phyloP scores from a whole-genome alignment of 1,284 basidiomycete genomes.

The Puccinia novopanici region DNA sequence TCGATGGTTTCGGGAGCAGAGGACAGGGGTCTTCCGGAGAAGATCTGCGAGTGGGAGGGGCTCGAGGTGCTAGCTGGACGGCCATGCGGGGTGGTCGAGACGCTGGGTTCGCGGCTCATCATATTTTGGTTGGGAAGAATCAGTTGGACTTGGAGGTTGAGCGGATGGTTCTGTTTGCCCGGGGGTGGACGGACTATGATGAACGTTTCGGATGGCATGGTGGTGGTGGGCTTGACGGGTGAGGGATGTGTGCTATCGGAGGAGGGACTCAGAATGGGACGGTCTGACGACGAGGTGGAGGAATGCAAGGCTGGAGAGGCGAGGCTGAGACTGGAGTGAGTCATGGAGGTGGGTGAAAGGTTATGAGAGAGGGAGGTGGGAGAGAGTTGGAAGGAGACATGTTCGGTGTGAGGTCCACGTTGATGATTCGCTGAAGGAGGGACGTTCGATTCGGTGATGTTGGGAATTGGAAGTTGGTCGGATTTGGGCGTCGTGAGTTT shows the following conservation, averaged over 20 bases:
- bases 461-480: neutral
- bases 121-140: constrained; percentile 60
- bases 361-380: neutral
- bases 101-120: neutral
- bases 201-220: constrained; percentile 51
- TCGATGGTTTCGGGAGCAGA: neutral
- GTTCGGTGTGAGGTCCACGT: neutral
- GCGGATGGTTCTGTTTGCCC: constrained; percentile 76
- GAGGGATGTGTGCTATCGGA: neutral
- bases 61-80: neutral
- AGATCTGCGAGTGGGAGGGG: too few species aligned
- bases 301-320: neutral
- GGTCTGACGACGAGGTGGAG: too few species aligned
- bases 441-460: neutral
- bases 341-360: neutral
- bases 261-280: neutral
- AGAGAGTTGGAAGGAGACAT: neutral
- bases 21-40: neutral
- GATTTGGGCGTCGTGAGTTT: neutral
- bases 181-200: constrained; percentile 82
- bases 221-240: neutral
- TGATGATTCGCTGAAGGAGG: too few species aligned
- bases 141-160: constrained; percentile 91
- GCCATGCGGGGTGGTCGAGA: neutral
- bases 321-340: neutral